Percentiles rank a stretch among this genome's conserved stretches.
phyloP scores from a whole-genome alignment of 2,329 filamentous ascomycete genomes.

The Camptophora hylomeconis region DNA sequence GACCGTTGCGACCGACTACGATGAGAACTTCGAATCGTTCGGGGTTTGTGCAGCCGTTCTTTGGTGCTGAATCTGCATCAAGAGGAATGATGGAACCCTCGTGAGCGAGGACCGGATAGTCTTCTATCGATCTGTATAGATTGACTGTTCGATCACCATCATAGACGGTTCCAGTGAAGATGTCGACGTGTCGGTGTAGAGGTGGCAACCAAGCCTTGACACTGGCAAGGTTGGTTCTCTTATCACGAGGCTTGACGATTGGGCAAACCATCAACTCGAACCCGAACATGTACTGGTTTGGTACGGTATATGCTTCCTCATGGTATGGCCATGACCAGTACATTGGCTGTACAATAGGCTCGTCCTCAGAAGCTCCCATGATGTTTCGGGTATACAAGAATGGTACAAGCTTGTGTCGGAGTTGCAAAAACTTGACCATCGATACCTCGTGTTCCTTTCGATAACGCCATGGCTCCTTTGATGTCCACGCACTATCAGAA shows the following conservation, averaged over 20 bases:
- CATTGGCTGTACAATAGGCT: constrained; percentile 47
- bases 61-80: constrained; percentile 30
- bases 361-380: constrained; percentile 28
- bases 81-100: constrained; percentile 48
- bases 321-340: constrained; percentile 46
- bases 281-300: constrained; percentile 49
- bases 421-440: constrained; percentile 37
- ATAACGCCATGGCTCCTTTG: constrained; percentile 51
- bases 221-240: constrained; percentile 32
- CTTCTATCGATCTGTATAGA: constrained; percentile 37
- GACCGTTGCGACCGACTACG: constrained; percentile 26
- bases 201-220: constrained; percentile 46
- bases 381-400: constrained; percentile 49
- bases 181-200: constrained; percentile 38
- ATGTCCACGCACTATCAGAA: constrained; percentile 42
- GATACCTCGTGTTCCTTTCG: constrained; percentile 31
- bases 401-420: constrained; percentile 47
- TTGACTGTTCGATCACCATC: constrained; percentile 41
- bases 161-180: constrained; percentile 46
- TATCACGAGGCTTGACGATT: constrained; percentile 39
- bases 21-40: constrained; percentile 36
- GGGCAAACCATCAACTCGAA: constrained; percentile 43
- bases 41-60: constrained; percentile 38
- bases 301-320: constrained; percentile 42
- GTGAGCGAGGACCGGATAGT: constrained; percentile 40